Evolutionary conservation across 1,139 yeast species (phyloP), one percentile per base, ranked within the genome.

Genomic region (Saccharomyces hybrid): DNA sequence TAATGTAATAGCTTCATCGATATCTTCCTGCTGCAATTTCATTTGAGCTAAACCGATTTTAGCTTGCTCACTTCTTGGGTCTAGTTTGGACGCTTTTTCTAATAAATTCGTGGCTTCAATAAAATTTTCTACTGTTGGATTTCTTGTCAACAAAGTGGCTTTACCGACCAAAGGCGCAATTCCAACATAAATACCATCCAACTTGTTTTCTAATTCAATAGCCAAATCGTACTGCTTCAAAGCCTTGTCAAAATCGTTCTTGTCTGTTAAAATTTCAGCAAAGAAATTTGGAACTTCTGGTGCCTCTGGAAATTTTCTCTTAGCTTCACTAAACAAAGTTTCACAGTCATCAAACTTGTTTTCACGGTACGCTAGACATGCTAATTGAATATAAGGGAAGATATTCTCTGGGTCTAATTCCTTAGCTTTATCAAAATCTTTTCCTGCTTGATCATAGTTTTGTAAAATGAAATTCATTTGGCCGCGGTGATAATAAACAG

Each of bases 221-320:
- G 99, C 91, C 65, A 81, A 80, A 62, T 91, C 96, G 70, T 90
- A 93, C 76, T 90, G 93, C 70, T 83, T 82, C 57, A 82, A 73
- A 57, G 99, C 96, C 60, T 80, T 85, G 48, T 73, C 79, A 56
- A 80, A 75, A 62, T 87, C 88, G 64, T 87, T 86, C 65, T 82
- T 81, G 69, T 93, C 98, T 60, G 90, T 84, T 66, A 91, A 78
- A 53, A 93, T 85, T 75, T 93, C 99, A 68, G 98, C 99, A 68
- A 84, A 89, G 73, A 91, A 95, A 76, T 90, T 91, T 74, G 95
- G 96, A 64, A 90, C 88, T 72, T 89, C 97, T 54, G 97, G 89
- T 52, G 86, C 80, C 38, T 93, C 81, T 63, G 96, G 95, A 82
- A 88, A 89, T 69, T 78, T 79, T 71, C 79, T 77, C 66, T 83